Evolutionary conservation across 495 filamentous ascomycete genomes (phyloP).

Genomic region (Podospora sp.): DNA sequence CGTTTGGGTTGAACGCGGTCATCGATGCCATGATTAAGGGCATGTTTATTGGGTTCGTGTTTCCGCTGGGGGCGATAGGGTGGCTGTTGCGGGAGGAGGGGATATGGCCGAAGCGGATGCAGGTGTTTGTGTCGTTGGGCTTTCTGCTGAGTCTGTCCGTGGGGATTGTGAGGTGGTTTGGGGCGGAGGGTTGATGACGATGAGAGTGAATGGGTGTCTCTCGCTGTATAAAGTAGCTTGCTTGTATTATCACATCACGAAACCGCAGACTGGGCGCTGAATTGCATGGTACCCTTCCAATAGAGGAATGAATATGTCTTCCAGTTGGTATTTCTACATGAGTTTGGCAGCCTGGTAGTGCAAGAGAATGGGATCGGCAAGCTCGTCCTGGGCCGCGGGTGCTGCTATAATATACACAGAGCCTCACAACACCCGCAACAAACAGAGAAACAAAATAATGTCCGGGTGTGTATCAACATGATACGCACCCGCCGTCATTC

Average conservation of each 20-base stretch:
- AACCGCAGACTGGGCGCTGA: background rate
- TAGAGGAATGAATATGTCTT: background rate
- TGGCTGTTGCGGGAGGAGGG: constrained; percentile 89
- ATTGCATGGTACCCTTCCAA: background rate
- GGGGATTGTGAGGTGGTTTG: constrained; percentile 45
- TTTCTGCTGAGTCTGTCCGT: constrained; percentile 57
- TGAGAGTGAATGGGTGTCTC: background rate
- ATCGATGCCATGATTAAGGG: constrained; percentile 88
- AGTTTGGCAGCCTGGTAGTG: background rate
- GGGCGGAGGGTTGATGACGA: constrained; percentile 28
- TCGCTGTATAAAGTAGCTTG: background rate
- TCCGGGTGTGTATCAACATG: background rate
- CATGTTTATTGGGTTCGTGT: constrained; percentile 89
- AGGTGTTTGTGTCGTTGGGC: constrained; percentile 81
- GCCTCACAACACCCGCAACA: no score
- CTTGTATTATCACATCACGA: background rate
- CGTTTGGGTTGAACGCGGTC: constrained; percentile 46
- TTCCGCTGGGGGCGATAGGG: constrained; percentile 80
- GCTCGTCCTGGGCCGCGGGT: no score
- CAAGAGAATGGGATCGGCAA: background rate
- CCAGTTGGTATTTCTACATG: background rate
- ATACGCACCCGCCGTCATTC: background rate
- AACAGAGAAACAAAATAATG: background rate
- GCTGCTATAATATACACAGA: no score
- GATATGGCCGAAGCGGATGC: constrained; percentile 79